Base-by-base conservation (phyloP, 2,329 filamentous ascomycete genomes). In the Colletotrichum sp. region DNA sequence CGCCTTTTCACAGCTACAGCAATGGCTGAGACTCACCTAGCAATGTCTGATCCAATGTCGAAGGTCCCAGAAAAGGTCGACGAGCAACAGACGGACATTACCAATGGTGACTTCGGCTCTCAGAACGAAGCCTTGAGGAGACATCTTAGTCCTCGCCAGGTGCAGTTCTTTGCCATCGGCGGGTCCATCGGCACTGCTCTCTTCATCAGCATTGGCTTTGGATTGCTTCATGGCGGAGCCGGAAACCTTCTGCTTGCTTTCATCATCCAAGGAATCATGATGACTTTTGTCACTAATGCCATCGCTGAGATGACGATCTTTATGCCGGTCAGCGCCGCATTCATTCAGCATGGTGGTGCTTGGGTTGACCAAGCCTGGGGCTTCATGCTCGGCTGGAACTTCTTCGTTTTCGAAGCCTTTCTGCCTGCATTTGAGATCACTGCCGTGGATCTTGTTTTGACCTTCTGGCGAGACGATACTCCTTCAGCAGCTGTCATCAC, bases 341-440 rank as follows among this genome's bases (percentile, higher is more conserved):
- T 88, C 78, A 84, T 89, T 62, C 84, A 88, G 68, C 82, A 88
- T 78, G 87, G 86, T 8, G 87, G 87, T 27, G 82, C 87, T 70
- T 88, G 87, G 81, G 87, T 89, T 5, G 88, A 89, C 75, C 87
- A 88, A 18, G 85, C 87, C 7, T 80, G 85, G n/a, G 86, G 86
- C 25, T 88, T 89, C 77, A 85, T 85, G 74, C 85, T 83, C 58
- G 88, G 88, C 25, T 87, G 86, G 86, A 89, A 88, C 70, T 86
- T 89, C 78, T 88, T 88, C 77, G 83, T 89, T 64, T 89, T 88
- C 78, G 87, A 90, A 78, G 84, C 87, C 5, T 73, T 89, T 22
- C 82, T 89, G 2, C 88, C 89, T 15, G 87, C 88, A 0, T 88
- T 88, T 74, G 88, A 90, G 74, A 89, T 90, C 70, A 86, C 87